Evolutionary conservation across 1,284 basidiomycete species (phyloP).

Genomic region (Leccinum holopus): DNA sequence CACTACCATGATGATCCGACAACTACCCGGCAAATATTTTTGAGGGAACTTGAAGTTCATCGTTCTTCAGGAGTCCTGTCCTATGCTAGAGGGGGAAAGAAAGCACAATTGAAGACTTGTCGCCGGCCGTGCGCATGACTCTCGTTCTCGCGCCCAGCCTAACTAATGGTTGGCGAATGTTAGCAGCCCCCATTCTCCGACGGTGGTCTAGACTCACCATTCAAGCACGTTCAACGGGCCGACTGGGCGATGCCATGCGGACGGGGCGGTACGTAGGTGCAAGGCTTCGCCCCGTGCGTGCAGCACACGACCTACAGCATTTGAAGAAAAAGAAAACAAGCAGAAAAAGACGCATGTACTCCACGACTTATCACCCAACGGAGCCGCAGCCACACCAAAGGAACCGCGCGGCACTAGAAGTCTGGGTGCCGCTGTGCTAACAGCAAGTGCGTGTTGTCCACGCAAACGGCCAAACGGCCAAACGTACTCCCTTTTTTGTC

Average conservation of each 20-base stretch:
- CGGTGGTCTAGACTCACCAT: not conserved
- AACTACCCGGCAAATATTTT: not conserved
- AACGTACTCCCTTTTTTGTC: not conserved
- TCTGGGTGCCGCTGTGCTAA: constrained; percentile 6
- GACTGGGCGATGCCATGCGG: not conserved
- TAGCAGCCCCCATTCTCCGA: not conserved
- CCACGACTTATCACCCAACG: constrained; percentile 23
- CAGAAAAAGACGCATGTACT: constrained; percentile 17
- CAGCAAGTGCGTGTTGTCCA: constrained; percentile 19
- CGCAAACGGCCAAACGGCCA: constrained; percentile 23
- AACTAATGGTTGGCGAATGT: not conserved
- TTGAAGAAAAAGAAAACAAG: not conserved
- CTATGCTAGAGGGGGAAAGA: not conserved
- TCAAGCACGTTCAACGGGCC: not conserved
- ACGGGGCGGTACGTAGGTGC: not conserved
- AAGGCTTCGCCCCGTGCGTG: constrained; percentile 9
- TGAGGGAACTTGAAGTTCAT: not conserved
- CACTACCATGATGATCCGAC: not conserved
- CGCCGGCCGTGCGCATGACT: not conserved
- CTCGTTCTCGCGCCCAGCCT: not conserved
- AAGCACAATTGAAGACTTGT: not conserved
- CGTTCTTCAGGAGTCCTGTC: constrained; percentile 10
- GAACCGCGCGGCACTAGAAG: constrained; percentile 9
- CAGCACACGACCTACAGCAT: constrained; percentile 10
- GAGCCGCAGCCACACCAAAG: constrained; percentile 18